Conservation (phyloP, 257 asterid genomes). For the Solanum tarapatanum region DNA sequence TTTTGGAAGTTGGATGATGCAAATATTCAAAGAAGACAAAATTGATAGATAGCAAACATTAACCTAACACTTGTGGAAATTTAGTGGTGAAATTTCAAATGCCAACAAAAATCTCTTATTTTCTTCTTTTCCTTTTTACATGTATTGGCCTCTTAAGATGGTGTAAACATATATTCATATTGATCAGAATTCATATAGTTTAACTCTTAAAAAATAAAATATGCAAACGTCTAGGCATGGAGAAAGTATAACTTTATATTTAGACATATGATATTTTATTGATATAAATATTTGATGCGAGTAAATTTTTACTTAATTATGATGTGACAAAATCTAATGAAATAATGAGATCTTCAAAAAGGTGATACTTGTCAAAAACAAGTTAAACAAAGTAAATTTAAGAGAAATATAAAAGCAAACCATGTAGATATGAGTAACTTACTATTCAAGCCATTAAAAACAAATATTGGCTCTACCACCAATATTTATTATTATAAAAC, state of each 20-base stretch:
- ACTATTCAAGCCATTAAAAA: neutral
- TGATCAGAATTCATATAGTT: neutral
- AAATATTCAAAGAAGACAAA: neutral
- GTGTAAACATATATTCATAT: neutral
- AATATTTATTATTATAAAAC: neutral
- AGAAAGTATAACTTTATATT: neutral
- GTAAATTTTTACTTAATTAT: neutral
- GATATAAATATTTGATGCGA: neutral
- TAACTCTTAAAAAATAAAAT: neutral
- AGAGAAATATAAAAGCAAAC: neutral
- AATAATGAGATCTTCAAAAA: neutral
- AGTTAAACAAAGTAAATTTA: neutral
- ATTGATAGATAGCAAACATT: neutral
- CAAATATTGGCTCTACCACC: neutral
- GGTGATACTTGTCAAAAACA: neutral
- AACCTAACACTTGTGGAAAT: neutral
- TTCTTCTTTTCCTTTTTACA: neutral
- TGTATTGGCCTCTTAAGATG: neutral
- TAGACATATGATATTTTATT: neutral
- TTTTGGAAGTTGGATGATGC: neutral
- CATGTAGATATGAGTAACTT: neutral
- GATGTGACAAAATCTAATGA: neutral
- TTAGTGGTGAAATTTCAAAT: neutral
- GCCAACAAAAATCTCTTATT: neutral
- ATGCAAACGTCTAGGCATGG: accelerated